Evolutionary conservation across 345 rosid genomes (phyloP).

Genomic region (Salix caprea): DNA sequence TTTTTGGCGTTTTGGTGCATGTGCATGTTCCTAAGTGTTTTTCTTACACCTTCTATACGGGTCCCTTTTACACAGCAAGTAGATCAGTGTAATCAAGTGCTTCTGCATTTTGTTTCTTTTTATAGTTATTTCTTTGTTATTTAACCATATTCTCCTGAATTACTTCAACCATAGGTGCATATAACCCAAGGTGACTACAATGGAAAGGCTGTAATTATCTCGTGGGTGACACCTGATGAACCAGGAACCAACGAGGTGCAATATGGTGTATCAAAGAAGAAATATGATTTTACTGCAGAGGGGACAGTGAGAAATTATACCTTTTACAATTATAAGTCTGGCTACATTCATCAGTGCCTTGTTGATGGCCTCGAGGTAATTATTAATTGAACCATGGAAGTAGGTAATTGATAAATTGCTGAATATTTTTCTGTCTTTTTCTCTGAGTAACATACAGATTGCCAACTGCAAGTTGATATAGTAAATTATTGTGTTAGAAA

Average conservation of each 20-base stretch:
- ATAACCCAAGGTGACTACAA: constrained; percentile 93
- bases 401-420: background rate
- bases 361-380: constrained; percentile 75
- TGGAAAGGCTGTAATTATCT: constrained; percentile 79
- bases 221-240: constrained; percentile 81
- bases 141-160: background rate
- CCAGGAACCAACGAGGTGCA: constrained; percentile 56
- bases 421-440: background rate
- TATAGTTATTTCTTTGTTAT: background rate
- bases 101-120: background rate
- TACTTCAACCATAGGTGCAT: constrained; percentile 50
- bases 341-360: constrained; percentile 79
- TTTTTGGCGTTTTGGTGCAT: background rate
- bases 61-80: background rate
- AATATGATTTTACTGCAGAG: constrained; percentile 50
- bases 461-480: background rate
- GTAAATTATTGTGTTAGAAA: background rate
- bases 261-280: constrained; percentile 49
- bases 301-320: constrained; percentile 65
- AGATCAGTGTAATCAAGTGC: background rate
- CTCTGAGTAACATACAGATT: background rate
- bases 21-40: background rate
- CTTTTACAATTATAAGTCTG: constrained; percentile 73
- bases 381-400: constrained; percentile 4
- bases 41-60: background rate